A percentile compares a stretch with the other conserved stretches of the same genome.
Conservation (phyloP, 2,329 filamentous ascomycete genomes). For the Calonectria crousiana region DNA sequence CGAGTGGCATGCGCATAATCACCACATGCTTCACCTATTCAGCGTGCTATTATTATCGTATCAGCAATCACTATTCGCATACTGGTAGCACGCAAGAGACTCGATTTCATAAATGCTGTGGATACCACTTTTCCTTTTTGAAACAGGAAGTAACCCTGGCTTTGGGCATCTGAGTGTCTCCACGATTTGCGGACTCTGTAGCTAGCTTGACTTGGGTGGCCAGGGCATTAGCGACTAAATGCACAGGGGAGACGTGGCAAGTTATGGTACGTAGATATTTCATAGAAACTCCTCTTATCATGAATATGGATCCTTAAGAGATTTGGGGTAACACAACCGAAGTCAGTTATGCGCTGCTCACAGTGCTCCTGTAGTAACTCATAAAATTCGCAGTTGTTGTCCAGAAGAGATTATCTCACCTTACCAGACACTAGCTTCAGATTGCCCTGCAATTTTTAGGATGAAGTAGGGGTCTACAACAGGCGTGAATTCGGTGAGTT, state of each 20-base stretch:
- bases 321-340: too few species aligned
- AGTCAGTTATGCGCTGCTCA: too few species aligned
- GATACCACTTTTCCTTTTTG: background rate
- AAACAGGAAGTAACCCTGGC: background rate
- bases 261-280: background rate
- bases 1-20: background rate
- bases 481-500: too few species aligned
- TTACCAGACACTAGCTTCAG: too few species aligned
- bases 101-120: background rate
- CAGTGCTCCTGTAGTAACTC: too few species aligned
- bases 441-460: too few species aligned
- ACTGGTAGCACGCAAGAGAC: background rate
- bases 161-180: background rate
- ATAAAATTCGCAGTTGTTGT: too few species aligned
- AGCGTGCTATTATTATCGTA: background rate
- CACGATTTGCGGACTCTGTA: background rate
- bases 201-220: background rate
- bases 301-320: background rate
- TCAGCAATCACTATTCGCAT: background rate
- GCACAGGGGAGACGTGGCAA: background rate
- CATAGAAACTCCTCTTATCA: background rate
- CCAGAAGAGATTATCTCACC: too few species aligned
- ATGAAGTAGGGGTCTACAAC: too few species aligned
- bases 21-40: background rate
- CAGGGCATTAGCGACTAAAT: background rate